phyloP scores from a whole-genome alignment of 257 asterid species.

The Leptodermis oblonga region DNA sequence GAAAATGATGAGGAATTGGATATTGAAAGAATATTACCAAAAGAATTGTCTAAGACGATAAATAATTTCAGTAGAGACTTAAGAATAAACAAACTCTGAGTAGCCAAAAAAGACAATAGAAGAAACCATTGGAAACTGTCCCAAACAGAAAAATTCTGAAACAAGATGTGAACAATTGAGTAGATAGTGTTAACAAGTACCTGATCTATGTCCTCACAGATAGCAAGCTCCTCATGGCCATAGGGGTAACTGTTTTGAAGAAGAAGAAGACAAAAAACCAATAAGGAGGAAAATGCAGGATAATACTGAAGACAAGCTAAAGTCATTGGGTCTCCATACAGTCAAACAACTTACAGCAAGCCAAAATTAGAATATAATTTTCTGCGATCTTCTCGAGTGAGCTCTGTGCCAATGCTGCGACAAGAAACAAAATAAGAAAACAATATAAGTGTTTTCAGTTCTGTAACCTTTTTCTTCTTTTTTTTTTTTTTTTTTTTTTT shows the following conservation, averaged over 20 bases:
- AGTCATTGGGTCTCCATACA: neutral
- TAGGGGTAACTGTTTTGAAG: conserved; percentile 59
- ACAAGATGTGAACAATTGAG: neutral
- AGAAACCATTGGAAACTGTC: neutral
- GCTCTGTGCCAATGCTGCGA: conserved; percentile 93
- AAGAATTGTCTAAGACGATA: no score
- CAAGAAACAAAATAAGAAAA: conserved; percentile 11
- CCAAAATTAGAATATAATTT: conserved; percentile 88
- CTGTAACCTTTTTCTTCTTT: no score
- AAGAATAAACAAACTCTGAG: neutral
- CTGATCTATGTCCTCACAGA: conserved; percentile 90
- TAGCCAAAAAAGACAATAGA: neutral
- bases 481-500: neutral
- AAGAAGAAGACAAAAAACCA: conserved; percentile 11
- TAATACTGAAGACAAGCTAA: neutral
- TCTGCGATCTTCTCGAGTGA: conserved; percentile 90
- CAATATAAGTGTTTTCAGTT: neutral
- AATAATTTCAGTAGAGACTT: neutral
- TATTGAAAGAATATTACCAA: neutral
- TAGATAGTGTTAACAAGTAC: conserved; percentile 23
- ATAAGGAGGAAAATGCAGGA: conserved; percentile 21
- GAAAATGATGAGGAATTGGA: neutral
- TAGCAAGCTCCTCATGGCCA: conserved; percentile 94
- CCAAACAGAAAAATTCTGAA: neutral
- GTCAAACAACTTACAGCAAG: conserved; percentile 58